Percentiles rank a stretch among this genome's conserved stretches.
Evolutionary conservation across 495 filamentous ascomycete species (phyloP).

Genomic region (Cercophora sp.): DNA sequence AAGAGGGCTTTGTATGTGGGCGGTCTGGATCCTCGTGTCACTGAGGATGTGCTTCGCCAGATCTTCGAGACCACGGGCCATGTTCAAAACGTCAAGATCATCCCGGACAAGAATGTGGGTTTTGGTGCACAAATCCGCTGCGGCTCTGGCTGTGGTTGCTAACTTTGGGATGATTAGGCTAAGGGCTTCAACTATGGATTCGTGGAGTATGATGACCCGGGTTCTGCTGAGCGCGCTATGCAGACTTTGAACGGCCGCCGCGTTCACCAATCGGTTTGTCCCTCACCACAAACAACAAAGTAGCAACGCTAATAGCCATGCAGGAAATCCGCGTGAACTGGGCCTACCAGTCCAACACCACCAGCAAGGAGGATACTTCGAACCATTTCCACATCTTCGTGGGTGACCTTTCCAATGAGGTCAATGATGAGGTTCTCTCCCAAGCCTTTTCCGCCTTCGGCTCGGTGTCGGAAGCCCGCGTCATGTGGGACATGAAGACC

Average conservation of each 20-base stretch:
- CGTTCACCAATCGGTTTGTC: conserved; percentile 85
- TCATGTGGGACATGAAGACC: conserved; percentile 99
- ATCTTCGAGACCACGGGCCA: conserved; percentile 99
- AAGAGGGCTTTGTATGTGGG: conserved; percentile 97
- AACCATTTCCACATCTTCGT: conserved; percentile 99
- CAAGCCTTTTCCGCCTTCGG: conserved; percentile 98
- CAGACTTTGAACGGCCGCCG: conserved; percentile 90
- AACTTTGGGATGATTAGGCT: conserved; percentile 54
- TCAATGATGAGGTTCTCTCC: conserved; percentile 91
- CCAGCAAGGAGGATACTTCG: conserved; percentile 95
- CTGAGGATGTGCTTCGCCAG: conserved; percentile 92
- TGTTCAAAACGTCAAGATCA: conserved; percentile 98
- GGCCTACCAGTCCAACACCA: conserved; percentile 96
- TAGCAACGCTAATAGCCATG: conserved; percentile 11
- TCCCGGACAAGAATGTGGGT: conserved; percentile 96
- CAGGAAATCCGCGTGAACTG: conserved; percentile 99
- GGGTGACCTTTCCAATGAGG: conserved; percentile 96
- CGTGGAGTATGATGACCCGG: conserved; percentile 97
- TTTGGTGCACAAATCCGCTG: too few relatives aligned
- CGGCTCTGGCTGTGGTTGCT: too few relatives aligned
- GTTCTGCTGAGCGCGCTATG: conserved; percentile 94
- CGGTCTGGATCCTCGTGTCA: conserved; percentile 89
- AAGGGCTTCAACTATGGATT: conserved; percentile 99
- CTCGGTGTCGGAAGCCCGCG: conserved; percentile 94
- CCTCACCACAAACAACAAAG: conserved; percentile 1